Conservation (phyloP, 192 early-diverging fungal genomes). For the Backusella westeae region DNA sequence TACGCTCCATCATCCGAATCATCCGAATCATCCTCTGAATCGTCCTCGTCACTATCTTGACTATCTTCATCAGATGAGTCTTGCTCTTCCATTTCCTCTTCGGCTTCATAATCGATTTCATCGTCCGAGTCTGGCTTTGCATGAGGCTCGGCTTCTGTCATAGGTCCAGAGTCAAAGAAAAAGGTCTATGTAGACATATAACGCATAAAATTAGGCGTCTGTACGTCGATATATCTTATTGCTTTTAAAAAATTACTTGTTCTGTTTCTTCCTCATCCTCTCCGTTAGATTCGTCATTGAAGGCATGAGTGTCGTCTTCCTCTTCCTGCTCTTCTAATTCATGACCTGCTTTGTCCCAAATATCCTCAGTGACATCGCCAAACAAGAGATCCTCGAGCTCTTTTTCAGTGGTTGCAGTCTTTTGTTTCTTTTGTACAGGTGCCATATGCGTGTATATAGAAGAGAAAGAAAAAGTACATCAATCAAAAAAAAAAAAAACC, state of each 20-base stretch:
- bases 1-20: slow-evolving; percentile 5
- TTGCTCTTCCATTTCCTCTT: slow-evolving; percentile 22
- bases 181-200: slow-evolving; percentile 12
- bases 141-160: slow-evolving; percentile 24
- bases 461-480: neutral
- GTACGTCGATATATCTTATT: neutral
- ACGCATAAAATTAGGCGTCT: neutral
- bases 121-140: slow-evolving; percentile 33
- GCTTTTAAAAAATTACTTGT: neutral
- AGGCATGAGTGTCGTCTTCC: neutral
- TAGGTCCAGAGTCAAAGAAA: slow-evolving; percentile 36
- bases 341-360: slow-evolving; percentile 20
- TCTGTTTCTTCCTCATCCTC: slow-evolving; percentile 17
- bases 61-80: slow-evolving; percentile 23
- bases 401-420: slow-evolving; percentile 21
- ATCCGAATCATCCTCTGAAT: slow-evolving; percentile 13
- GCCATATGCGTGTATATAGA: neutral
- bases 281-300: slow-evolving; percentile 2
- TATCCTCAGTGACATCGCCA: slow-evolving; percentile 15
- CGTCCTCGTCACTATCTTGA: slow-evolving; percentile 29
- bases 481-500: neutral
- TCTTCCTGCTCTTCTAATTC: slow-evolving; percentile 20
- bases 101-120: slow-evolving; percentile 38
- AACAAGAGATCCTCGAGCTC: slow-evolving; percentile 31
- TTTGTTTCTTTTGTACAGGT: slow-evolving; percentile 19